Base-by-base conservation (phyloP, 2,329 filamentous ascomycete genomes). In the Phoma herbarum region DNA sequence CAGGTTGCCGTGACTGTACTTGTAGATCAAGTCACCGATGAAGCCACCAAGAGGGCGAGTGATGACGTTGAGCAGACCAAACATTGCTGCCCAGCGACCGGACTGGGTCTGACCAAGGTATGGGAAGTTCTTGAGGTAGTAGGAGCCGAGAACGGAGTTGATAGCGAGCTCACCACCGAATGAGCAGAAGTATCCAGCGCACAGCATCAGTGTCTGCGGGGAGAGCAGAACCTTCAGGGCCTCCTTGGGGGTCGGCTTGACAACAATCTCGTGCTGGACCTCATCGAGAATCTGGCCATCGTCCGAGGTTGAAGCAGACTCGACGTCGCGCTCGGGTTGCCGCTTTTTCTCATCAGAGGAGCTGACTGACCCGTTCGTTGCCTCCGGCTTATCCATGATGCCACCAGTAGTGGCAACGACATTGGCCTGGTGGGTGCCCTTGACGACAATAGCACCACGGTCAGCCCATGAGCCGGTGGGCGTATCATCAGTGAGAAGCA, bases 381-480 rank as follows among this genome's bases (percentile, higher is more conserved):
- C 59, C 12, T 63, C 63, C 7, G 70, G 72, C 26, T 72, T 74
- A 28, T 84, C 83, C 44, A 80, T 79, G 37, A 86, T 80, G 51
- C 71, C 74, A 16, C 81, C 84, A 1, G 85, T 81, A 7, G 86
- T 77, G 35, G 78, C 65, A 37, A 87, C 83, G 29, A 88, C 77
- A 20, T 75, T 76, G 7, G 76, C 76, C 22, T 46, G 33, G 10
- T 79, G 77, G 67, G 85, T 82, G 14, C 77, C 76, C 63, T 84
- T 81, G 54, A 85, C 79, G 1, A 84, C 82, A 62, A 83, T 84
- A 42, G 85, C 79, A 49, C 87, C 83, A 28, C 92, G 87, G 37
- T 94, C 89, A 7, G 85, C 85, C 93, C 93, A 97, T 64, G 86
- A 88, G 31, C 93, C 93, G 0, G 87, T 90, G 0, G 93, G 93